Evolutionary conservation across 2,329 filamentous ascomycete species (phyloP).

Genomic region (Venturia aucupariae): DNA sequence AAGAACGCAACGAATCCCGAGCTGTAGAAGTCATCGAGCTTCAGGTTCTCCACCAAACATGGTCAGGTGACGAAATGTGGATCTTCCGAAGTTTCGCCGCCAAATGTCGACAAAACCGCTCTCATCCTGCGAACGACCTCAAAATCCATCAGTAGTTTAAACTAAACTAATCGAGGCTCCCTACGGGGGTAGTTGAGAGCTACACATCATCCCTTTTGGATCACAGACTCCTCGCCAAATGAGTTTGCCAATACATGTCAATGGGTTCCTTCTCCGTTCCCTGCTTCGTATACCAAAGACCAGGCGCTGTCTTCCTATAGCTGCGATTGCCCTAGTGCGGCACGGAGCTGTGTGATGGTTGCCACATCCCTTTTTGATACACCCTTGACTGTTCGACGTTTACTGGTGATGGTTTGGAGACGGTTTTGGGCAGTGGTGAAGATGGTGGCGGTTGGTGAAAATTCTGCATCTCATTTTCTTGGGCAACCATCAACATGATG

Average conservation of each 20-base stretch:
- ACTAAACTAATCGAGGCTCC: slow-evolving; percentile 13
- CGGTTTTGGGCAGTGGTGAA: neutral
- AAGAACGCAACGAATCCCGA: too few relatives aligned
- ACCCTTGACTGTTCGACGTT: neutral
- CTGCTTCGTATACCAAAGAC: slow-evolving; percentile 12
- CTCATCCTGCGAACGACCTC: neutral
- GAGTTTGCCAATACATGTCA: slow-evolving; percentile 5
- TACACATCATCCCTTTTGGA: slow-evolving; percentile 9
- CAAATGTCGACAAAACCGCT: too few relatives aligned
- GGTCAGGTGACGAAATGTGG: too few relatives aligned
- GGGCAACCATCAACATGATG: neutral
- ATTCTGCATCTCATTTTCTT: neutral
- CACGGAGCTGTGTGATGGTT: slow-evolving; percentile 11
- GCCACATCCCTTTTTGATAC: slow-evolving; percentile 8
- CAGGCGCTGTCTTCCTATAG: slow-evolving; percentile 13
- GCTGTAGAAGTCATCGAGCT: too few relatives aligned
- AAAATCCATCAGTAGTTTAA: slow-evolving; percentile 2
- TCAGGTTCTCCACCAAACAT: too few relatives aligned
- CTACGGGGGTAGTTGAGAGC: slow-evolving; percentile 13
- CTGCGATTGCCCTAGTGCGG: slow-evolving; percentile 8
- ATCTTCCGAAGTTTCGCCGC: too few relatives aligned
- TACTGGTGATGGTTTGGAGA: neutral
- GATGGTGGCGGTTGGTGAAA: neutral
- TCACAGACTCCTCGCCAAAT: slow-evolving; percentile 10
- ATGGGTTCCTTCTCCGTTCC: slow-evolving; percentile 13